Evolutionary conservation across 495 filamentous ascomycete species (phyloP), one percentile per base, ranked within the genome.

Genomic region (Trichoderma erinaceum): DNA sequence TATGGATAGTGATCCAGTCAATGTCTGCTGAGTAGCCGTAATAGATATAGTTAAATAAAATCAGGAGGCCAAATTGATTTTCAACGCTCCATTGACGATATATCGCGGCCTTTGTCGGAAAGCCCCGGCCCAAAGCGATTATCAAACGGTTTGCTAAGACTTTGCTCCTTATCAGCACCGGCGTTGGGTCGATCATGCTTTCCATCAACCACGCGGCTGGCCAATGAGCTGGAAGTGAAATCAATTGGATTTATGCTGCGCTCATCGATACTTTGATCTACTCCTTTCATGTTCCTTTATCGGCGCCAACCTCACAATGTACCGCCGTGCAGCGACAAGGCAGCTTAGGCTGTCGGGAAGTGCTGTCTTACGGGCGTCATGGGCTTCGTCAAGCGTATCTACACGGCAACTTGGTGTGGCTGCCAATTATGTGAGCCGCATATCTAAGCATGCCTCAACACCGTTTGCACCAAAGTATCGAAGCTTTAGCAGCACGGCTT

Each of bases 271-370:
- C 44, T 6, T 48, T 48, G 5, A 48, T n/a, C 12, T 13, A 48
- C 18, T 48, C 44, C 4, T n/a, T 29, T 29, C 29, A 29, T 29
- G 29, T 13, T 48, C n/a, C 44, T 48, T 48, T 48, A 48, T 48
- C 44, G 15, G 15, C n/a, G n/a, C 44, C 44, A 61, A 32, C 56
- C 15, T 21, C 56, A 61, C 11, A 13, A 61, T 61, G 56, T 25
- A 61, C 12, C 56, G 69, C 67, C 71, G 68, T 8, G 50, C 66
- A 48, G 69, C 68, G 66, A 70, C 71, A 68, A 70, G 70, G 71
- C 73, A 72, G 69, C 73, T 75, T 46, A 69, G 69, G 64, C 67
- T 73, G 67, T 63, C 75, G 70, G 73, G 64, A 58, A 35, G 72
- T 50, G 67, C 69, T 63, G 67, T 66, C 41, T 64, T 58, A 41